Base-by-base conservation (phyloP, 331 rosid species). In the Acacia pycnantha region DNA sequence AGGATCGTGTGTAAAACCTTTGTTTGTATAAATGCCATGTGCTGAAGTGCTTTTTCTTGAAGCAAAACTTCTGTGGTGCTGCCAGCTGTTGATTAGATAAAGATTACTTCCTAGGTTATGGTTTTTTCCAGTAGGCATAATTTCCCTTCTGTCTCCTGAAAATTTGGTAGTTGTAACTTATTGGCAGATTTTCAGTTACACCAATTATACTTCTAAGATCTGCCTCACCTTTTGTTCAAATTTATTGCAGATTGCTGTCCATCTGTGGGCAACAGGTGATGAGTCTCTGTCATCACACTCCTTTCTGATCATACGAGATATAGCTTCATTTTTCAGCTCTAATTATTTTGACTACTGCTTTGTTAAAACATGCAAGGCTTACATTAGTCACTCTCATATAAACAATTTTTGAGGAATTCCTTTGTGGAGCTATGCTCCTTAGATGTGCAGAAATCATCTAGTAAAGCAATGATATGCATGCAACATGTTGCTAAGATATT, bases 241-340 rank as follows among this genome's bases (percentile, higher is more conserved):
- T 85, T 84, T 69, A 79, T 77, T 89, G 90, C 91, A 95, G 99
- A 85, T 87, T 85, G 87, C 90, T 48, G 91, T 95, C 82, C 94
- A 91, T 84, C 82, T 95, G 70, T 95, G 98, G 98, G 97, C 94
- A 69, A 91, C 97, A 73, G 94, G 94, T 70, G 90, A 87, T 83
- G 91, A 85, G 24, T 82, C 87, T 75, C 71, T 93, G 67, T 88
- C 97, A 4, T 90, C 97, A 74, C 86, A 86, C 16, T 83, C 98
- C 84, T 93, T 92, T 89, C 86, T 86, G 82, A 81, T 91, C 80
- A 86, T 95, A 77, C 84, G 77, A 24, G 98, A 90, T 62, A 80
- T 91, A 68, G 89, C 93, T 44, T 92, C 90, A 82, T 64, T 87
- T 53, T 85, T 81, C 82, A 77, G 85, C 77, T 88, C 97, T 43